A percentile compares a stretch with the other conserved stretches of the same genome.
phyloP scores from a whole-genome alignment of 2,329 filamentous ascomycete species.

The Daldinia sp. region DNA sequence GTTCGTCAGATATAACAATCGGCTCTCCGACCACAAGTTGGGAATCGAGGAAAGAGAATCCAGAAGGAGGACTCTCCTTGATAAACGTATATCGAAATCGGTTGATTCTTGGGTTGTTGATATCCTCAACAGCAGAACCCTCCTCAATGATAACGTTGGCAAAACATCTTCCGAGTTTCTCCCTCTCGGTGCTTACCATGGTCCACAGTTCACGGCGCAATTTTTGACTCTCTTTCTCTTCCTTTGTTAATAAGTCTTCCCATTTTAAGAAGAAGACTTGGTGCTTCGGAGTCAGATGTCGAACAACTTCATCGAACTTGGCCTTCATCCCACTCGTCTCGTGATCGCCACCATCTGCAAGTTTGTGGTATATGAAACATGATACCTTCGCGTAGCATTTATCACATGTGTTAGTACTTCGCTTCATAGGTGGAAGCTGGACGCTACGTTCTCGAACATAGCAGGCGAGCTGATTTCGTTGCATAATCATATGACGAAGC shows the following conservation, averaged over 20 bases:
- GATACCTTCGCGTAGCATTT: constrained; percentile 90
- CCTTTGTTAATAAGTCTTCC: constrained; percentile 92
- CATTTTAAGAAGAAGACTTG: constrained; percentile 92
- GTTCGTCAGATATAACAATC: constrained; percentile 94
- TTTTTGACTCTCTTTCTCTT: constrained; percentile 90
- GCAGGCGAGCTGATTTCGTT: constrained; percentile 89
- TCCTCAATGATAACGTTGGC: constrained; percentile 86
- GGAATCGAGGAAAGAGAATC: constrained; percentile 90
- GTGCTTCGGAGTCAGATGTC: constrained; percentile 79
- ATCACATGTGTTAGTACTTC: constrained; percentile 82
- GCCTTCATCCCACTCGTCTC: constrained; percentile 84
- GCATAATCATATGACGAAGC: constrained; percentile 95
- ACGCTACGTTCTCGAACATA: constrained; percentile 84
- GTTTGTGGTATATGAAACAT: constrained; percentile 94
- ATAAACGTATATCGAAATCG: constrained; percentile 87
- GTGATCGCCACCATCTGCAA: constrained; percentile 85
- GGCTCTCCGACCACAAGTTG: constrained; percentile 90
- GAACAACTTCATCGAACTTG: constrained; percentile 84
- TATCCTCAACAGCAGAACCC: constrained; percentile 77
- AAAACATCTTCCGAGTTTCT: constrained; percentile 91
- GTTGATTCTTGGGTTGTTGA: constrained; percentile 84
- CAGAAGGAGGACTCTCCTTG: constrained; percentile 71
- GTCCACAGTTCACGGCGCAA: constrained; percentile 94
- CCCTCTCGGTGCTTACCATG: constrained; percentile 88
- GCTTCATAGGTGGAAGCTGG: constrained; percentile 87